phyloP scores from a whole-genome alignment of 2,329 filamentous ascomycete species.

The Colletotrichum magnum region DNA sequence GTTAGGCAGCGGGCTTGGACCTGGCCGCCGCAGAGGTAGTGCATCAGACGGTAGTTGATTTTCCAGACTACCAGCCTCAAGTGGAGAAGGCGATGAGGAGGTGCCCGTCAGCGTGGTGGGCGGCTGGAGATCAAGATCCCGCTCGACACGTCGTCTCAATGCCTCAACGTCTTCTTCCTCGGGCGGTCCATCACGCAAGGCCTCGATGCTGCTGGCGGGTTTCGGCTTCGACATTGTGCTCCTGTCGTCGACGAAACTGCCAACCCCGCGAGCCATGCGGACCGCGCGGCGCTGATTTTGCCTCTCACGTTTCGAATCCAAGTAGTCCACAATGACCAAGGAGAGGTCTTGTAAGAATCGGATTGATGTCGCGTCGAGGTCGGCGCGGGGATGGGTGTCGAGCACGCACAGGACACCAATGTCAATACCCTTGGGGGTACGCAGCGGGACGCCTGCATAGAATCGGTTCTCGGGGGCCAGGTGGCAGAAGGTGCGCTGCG shows the following conservation, averaged over 20 bases:
- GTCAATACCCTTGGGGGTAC: constrained; percentile 55
- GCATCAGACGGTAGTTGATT: too few relatives aligned
- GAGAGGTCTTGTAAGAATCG: constrained; percentile 46
- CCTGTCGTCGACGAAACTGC: constrained; percentile 53
- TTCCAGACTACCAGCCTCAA: too few relatives aligned
- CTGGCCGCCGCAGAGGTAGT: too few relatives aligned
- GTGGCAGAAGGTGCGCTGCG: constrained; percentile 44
- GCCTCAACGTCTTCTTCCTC: constrained; percentile 40
- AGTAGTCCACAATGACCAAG: constrained; percentile 51
- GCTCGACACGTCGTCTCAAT: constrained; percentile 38
- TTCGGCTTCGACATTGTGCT: constrained; percentile 47
- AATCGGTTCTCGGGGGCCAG: constrained; percentile 48
- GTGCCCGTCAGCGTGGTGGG: too few relatives aligned
- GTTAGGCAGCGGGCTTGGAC: too few relatives aligned
- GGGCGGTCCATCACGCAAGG: constrained; percentile 15
- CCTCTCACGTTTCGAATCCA: constrained; percentile 49
- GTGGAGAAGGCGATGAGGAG: too few relatives aligned
- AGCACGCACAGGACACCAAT: constrained; percentile 58
- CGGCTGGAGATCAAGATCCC: too few relatives aligned
- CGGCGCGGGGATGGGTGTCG: constrained; percentile 45
- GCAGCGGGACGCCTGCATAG: constrained; percentile 59
- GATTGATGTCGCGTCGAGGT: constrained; percentile 46
- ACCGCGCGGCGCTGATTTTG: constrained; percentile 49
- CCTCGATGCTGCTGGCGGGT: not conserved
- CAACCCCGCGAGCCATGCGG: constrained; percentile 54